Evolutionary conservation across 2,329 filamentous ascomycete genomes (phyloP).

Genomic region (Talaromyces sp.): DNA sequence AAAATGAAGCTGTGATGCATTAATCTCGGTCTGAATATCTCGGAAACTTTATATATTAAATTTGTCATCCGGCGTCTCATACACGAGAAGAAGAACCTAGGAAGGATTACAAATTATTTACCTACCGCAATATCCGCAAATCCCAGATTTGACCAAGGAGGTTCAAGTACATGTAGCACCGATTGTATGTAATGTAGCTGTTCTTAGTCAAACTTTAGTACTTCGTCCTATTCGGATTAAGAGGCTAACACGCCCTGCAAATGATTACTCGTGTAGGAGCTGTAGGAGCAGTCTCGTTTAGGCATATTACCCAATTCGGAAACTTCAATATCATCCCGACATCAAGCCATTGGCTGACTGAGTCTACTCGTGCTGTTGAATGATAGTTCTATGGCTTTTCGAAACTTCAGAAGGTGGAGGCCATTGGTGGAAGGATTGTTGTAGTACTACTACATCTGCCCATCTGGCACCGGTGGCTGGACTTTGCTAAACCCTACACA

Average conservation of each 20-base stretch:
- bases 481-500: neutral
- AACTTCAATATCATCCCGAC: neutral
- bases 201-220: neutral
- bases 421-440: neutral
- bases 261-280: neutral
- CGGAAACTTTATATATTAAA: neutral
- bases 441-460: neutral
- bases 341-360: neutral
- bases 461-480: neutral
- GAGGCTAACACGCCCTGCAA: too few relatives aligned
- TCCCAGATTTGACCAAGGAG: neutral
- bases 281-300: neutral
- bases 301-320: neutral
- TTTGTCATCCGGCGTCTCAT: neutral
- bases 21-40: neutral
- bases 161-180: neutral
- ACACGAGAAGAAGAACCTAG: neutral
- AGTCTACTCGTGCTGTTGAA: neutral
- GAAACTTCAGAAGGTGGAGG: neutral
- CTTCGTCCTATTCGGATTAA: neutral
- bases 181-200: neutral
- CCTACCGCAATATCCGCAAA: conserved; percentile 5
- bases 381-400: neutral
- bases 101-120: neutral
- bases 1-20: neutral